A percentile compares a stretch with the other conserved stretches of the same genome.
phyloP scores from a whole-genome alignment of 2,329 filamentous ascomycete species.

The Fusarium udum region DNA sequence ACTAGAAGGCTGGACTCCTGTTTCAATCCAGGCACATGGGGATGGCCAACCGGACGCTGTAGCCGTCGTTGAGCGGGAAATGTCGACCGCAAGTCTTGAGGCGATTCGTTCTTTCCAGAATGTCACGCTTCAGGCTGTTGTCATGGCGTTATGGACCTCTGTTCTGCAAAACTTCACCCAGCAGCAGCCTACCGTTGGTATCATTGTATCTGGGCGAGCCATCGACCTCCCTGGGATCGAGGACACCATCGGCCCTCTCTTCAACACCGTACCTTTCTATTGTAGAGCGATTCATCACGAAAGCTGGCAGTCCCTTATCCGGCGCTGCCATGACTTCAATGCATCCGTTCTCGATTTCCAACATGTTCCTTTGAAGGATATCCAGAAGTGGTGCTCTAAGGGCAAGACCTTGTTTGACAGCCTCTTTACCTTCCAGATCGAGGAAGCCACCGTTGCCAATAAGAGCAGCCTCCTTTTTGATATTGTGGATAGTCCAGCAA shows the following conservation, averaged over 20 bases:
- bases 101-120: constrained; percentile 65
- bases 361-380: constrained; percentile 75
- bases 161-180: constrained; percentile 64
- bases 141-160: constrained; percentile 78
- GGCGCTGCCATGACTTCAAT: constrained; percentile 76
- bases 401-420: constrained; percentile 76
- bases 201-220: constrained; percentile 81
- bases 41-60: neutral
- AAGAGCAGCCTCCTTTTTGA: constrained; percentile 61
- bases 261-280: constrained; percentile 86
- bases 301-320: constrained; percentile 69
- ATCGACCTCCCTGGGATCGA: constrained; percentile 74
- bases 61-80: constrained; percentile 17
- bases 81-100: constrained; percentile 59
- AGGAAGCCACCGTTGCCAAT: constrained; percentile 45
- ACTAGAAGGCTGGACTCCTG: constrained; percentile 50
- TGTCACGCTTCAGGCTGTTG: constrained; percentile 80
- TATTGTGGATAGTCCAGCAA: constrained; percentile 56
- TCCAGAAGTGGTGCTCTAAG: constrained; percentile 79
- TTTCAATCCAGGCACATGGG: constrained; percentile 24
- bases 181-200: constrained; percentile 67
- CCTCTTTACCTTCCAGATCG: constrained; percentile 82
- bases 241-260: constrained; percentile 79
- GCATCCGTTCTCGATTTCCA: constrained; percentile 75
- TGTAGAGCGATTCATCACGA: constrained; percentile 54